Evolutionary conservation across 2,329 filamentous ascomycete genomes (phyloP).

Genomic region (Aspergillus alliaceus): DNA sequence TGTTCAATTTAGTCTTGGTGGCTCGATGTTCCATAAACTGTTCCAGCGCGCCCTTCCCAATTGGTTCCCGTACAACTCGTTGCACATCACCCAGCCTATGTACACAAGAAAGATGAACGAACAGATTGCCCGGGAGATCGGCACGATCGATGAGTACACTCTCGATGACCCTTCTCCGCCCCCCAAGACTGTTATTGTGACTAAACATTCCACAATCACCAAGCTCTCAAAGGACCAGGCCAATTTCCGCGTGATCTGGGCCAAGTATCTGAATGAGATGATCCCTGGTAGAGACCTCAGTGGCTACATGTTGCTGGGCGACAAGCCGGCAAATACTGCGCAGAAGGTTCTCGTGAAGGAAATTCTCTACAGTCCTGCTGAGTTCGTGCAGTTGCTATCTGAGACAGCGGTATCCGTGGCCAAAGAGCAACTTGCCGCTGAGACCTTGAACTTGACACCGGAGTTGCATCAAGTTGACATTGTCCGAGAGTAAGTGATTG

Average conservation of each 20-base stretch:
- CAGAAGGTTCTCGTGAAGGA: slow-evolving; percentile 21
- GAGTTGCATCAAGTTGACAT: slow-evolving; percentile 26
- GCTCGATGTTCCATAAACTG: slow-evolving; percentile 31
- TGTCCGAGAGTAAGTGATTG: slow-evolving; percentile 17
- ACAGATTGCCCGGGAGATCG: slow-evolving; percentile 23
- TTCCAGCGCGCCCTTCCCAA: slow-evolving; percentile 30
- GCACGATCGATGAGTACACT: slow-evolving; percentile 18
- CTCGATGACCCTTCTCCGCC: slow-evolving; percentile 20
- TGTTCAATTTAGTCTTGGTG: slow-evolving; percentile 16
- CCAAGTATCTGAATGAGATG: slow-evolving; percentile 19
- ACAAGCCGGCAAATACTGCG: slow-evolving; percentile 13
- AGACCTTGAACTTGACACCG: slow-evolving; percentile 18
- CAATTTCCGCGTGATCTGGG: slow-evolving; percentile 24
- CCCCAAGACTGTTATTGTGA: slow-evolving; percentile 17
- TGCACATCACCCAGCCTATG: slow-evolving; percentile 30
- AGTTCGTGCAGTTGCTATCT: slow-evolving; percentile 20
- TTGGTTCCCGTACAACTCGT: slow-evolving; percentile 27
- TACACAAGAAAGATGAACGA: slow-evolving; percentile 26
- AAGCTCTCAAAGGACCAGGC: slow-evolving; percentile 22
- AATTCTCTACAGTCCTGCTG: slow-evolving; percentile 18
- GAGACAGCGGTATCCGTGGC: slow-evolving; percentile 13
- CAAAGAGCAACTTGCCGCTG: slow-evolving; percentile 21
- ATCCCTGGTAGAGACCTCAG: slow-evolving; percentile 18
- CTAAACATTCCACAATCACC: slow-evolving; percentile 18
- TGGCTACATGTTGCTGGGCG: slow-evolving; percentile 22